Conservation (phyloP, 768 basidiomycete genomes). For the Lactifluus pinguis region DNA sequence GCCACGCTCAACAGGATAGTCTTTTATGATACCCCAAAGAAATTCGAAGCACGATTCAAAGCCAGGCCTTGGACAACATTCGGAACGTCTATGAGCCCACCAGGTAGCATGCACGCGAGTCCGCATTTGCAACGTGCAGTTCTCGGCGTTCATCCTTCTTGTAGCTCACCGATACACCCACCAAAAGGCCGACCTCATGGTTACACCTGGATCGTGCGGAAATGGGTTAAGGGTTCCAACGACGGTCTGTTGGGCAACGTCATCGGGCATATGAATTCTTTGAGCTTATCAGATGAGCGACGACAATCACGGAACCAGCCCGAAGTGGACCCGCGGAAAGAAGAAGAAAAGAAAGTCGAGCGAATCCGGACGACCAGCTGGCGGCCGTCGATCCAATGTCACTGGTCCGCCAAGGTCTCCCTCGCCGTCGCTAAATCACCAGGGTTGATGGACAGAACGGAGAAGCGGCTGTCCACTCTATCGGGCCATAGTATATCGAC, state of each 20-base stretch:
- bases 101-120: not conserved
- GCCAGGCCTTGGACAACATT: conserved; percentile 9
- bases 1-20: conserved; percentile 4
- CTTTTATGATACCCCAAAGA: conserved; percentile 1
- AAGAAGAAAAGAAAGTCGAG: conserved; percentile 17
- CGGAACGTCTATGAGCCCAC: not conserved
- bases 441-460: not conserved
- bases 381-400: not conserved
- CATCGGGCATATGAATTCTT: conserved; percentile 31
- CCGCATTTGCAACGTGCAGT: conserved; percentile 33
- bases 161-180: conserved; percentile 41
- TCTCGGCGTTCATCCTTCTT: conserved; percentile 63
- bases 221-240: conserved; percentile 60
- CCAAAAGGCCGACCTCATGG: conserved; percentile 33
- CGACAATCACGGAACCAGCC: no score
- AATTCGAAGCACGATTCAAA: conserved; percentile 20
- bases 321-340: conserved; percentile 57
- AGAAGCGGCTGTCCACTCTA: conserved; percentile 8
- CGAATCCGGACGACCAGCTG: not conserved
- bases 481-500: conserved; percentile 17
- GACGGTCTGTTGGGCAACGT: conserved; percentile 38
- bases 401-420: not conserved
- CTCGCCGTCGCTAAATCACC: conserved; percentile 3
- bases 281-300: conserved; percentile 19
- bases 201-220: conserved; percentile 74